Base-by-base conservation (phyloP, 1,284 basidiomycete species). In the Flammula alnicola region DNA sequence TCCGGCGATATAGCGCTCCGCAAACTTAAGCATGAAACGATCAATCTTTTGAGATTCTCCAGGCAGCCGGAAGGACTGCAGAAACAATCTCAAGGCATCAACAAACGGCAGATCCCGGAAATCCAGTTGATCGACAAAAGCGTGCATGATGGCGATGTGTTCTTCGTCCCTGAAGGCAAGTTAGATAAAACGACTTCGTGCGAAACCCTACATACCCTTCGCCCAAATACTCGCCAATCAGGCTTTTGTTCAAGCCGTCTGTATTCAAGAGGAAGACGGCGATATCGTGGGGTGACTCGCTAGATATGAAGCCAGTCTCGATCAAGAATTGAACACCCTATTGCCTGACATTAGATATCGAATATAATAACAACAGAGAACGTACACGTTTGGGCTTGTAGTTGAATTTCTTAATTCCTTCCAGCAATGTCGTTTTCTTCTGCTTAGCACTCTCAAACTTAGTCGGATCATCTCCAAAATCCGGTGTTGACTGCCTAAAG, bases 321-420 rank as follows among this genome's bases (percentile, higher is more conserved):
- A 95, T 68, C 45, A 99, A 78, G 66, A 93, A 98, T 71, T 91
- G 80, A 42, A 99, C 82, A 14, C 97, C 97, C 84, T 95, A 51
- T 32, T 11, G 47, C 32, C 16, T 23, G 56, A 38, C 27, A 27
- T 17, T 25, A 47, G 49, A 14, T 4, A 31, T 4, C 8, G 31
- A 31, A 17, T 22, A 5, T 17, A 10, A 22, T 12, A 14, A 19
- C 20, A 32, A 19, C 14, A 29, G 20, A 17, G 31, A 60, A 91
- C 65, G 17, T 40, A 70, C 92, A 60, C 87, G 81, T 71, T 97
- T 98, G 9, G 97, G 95, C 72, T 98, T 99, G 75, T 91, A 95
- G 72, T 99, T 99, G 75, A 99, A 99, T 69, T 94, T 94, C 70
- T 90, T 94, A 68, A 99, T 92, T 23, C 96, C 98, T 65, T 99